Percentiles rank a stretch among this genome's conserved stretches.
Conservation (phyloP, 2,329 filamentous ascomycete genomes). For the Ceratocystis huliohia region DNA sequence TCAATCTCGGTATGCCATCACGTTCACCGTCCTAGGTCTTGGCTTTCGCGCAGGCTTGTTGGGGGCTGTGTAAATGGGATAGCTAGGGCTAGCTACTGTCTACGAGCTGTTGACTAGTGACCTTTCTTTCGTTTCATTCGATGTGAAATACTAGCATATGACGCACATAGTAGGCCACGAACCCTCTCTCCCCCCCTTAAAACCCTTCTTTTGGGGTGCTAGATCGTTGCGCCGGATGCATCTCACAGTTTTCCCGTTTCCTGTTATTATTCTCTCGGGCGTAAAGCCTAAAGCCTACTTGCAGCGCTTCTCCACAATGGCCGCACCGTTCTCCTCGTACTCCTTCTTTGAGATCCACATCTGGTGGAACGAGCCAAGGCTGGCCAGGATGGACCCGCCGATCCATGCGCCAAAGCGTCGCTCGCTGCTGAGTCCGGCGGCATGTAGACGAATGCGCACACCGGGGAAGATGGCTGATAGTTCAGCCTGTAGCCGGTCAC, state of each 20-base stretch:
- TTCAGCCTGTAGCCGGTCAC: constrained; percentile 77
- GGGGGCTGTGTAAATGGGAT: not conserved
- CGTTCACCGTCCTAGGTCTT: not conserved
- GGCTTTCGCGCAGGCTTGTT: too few relatives aligned
- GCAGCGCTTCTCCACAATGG: constrained; percentile 91
- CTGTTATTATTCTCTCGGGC: too few relatives aligned
- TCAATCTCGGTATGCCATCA: constrained; percentile 13
- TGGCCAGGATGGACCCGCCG: constrained; percentile 88
- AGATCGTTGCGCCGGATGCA: too few relatives aligned
- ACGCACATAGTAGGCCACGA: too few relatives aligned
- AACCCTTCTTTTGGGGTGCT: too few relatives aligned
- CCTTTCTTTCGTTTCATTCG: too few relatives aligned
- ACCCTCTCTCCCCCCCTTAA: too few relatives aligned
- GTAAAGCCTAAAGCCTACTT: constrained; percentile 42
- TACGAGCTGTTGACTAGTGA: too few relatives aligned
- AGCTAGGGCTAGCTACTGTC: not conserved
- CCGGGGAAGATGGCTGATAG: constrained; percentile 70
- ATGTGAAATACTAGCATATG: too few relatives aligned
- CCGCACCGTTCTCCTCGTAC: constrained; percentile 85
- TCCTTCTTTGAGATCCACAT: constrained; percentile 99
- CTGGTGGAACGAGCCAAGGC: constrained; percentile 94
- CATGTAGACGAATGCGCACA: constrained; percentile 75
- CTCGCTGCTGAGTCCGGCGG: constrained; percentile 75
- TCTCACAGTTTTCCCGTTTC: too few relatives aligned
- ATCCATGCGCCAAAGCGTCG: constrained; percentile 90